phyloP scores from a whole-genome alignment of 305 asterid genomes.

The Fraxinus ornus region DNA sequence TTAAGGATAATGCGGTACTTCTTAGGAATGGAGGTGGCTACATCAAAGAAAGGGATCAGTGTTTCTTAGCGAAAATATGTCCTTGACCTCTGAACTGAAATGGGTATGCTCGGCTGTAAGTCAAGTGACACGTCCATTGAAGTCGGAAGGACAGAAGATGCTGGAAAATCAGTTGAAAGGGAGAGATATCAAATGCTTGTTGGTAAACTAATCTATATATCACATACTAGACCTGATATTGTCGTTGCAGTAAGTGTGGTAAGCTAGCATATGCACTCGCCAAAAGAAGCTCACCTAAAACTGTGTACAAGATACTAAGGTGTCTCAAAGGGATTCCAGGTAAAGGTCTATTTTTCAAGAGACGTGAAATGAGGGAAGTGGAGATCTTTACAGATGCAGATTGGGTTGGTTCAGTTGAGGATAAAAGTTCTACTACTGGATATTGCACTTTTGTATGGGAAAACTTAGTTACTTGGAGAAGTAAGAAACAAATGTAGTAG shows the following conservation, averaged over 20 bases:
- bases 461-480: constrained; percentile 18
- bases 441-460: not conserved
- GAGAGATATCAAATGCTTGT: not conserved
- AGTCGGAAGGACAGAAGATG: not conserved
- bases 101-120: not conserved
- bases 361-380: not conserved
- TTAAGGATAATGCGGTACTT: not conserved
- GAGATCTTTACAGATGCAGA: not conserved
- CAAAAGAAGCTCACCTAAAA: not conserved
- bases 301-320: not conserved
- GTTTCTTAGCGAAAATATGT: not conserved
- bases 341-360: not conserved
- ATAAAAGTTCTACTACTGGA: not conserved
- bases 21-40: not conserved
- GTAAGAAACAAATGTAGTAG: not conserved
- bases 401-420: not conserved
- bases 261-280: not conserved
- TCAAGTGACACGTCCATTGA: not conserved
- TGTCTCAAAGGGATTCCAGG: not conserved
- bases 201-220: not conserved
- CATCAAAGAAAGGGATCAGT: not conserved
- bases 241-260: not conserved
- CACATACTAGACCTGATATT: not conserved
- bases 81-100: not conserved
- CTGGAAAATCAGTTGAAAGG: not conserved